Evolutionary conservation across 371 early-diverging fungal genomes (phyloP).

Genomic region (Mucor circinelloides): DNA sequence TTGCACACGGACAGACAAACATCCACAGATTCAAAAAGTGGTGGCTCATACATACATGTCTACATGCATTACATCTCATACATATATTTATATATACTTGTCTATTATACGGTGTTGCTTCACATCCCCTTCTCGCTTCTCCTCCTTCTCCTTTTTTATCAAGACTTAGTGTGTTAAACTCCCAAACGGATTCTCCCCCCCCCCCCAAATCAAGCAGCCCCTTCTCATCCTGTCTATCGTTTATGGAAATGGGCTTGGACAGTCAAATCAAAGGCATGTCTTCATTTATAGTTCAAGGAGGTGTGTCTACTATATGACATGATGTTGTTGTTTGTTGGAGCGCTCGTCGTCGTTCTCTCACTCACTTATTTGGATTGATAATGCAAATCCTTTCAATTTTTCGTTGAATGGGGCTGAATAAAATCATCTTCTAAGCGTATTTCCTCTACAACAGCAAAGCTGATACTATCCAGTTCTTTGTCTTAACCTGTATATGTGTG

Average conservation of each 20-base stretch:
- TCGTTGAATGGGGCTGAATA: neutral
- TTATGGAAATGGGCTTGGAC: neutral
- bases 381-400: neutral
- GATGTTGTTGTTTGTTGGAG: neutral
- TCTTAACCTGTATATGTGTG: neutral
- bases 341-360: neutral
- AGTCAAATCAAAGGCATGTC: neutral
- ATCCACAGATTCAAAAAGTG: neutral
- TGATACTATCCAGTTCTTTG: neutral
- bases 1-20: neutral
- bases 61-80: neutral
- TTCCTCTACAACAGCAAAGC: neutral
- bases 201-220: neutral
- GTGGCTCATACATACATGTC: neutral
- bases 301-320: neutral
- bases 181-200: neutral
- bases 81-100: neutral
- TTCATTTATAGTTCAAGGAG: neutral
- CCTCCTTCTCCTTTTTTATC: neutral
- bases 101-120: neutral
- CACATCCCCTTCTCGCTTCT: neutral
- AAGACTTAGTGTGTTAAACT: neutral
- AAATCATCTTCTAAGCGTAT: neutral
- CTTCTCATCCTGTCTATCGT: neutral
- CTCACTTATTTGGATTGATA: neutral